Evolutionary conservation across 176 grass and related monocot species (phyloP), one percentile per base, ranked within the genome.

Genomic region (Oropetium thomaeum): DNA sequence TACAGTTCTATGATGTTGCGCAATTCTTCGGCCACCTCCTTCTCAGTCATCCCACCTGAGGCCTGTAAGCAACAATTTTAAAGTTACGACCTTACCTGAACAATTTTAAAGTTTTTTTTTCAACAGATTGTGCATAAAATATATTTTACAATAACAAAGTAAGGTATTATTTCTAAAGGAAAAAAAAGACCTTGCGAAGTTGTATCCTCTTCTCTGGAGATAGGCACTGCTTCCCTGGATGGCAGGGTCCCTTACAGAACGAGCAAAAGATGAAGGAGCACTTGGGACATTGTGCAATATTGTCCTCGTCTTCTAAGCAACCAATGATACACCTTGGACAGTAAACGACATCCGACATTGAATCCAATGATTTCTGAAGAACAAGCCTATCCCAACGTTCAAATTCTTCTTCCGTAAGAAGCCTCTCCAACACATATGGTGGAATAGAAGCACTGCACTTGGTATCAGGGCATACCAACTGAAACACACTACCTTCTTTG

Each of bases 221-320:
- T 74, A 87, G 58, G 58, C 85, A 87, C 26, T 71, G 27, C 30
- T 59, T 75, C 39, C 67, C 58, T 49, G 83, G 71, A 82, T 87
- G 85, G 32, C 85, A 79, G 5, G 73, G 68, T 5, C 75, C 85
- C 83, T 76, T 85, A 22, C 85, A 91, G 38, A 87, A 45, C 1
- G 81, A 78, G 40, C 89, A 85, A 47, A 91, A 84, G 38, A 75
- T 81, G 72, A 82, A 85, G n/a, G 52, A 74, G 49, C 89, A 87
- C 55, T 91, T 78, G 58, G 85, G 47, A 69, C 89, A 87, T 34
- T 79, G 73, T 0, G 81, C 81, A 54, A 84, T 65, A 53, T 85
- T 80, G 17, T 78, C 79, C 14, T 74, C 81, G 74, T 87, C 81
- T 85, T 81, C 76, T 77, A 90, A 84, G 80, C 80, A 87, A 63